Evolutionary conservation across 179 eudicot genomes (phyloP).

Genomic region (Beta lomatogona): DNA sequence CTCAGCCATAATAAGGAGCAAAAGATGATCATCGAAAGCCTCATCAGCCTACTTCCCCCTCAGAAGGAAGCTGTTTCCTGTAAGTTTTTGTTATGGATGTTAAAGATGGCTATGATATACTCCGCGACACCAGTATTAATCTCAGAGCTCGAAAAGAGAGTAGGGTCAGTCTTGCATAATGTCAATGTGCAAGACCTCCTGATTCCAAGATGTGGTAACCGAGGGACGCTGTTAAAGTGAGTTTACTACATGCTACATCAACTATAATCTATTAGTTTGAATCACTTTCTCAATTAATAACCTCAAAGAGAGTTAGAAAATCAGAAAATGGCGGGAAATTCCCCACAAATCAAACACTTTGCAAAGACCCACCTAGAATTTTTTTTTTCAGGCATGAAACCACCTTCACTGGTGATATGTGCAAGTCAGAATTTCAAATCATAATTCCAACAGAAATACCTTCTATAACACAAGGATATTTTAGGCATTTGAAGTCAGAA

Average conservation of each 20-base stretch:
- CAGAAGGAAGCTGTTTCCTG: conserved; percentile 58
- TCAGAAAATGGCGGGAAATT: neutral
- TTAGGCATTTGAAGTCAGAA: neutral
- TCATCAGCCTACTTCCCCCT: conserved; percentile 54
- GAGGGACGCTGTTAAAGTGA: conserved; percentile 40
- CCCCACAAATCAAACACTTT: neutral
- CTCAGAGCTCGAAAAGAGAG: conserved; percentile 62
- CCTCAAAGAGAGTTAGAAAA: neutral
- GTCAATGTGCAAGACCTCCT: conserved; percentile 52
- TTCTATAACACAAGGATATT: neutral
- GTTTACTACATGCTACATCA: conserved; percentile 14
- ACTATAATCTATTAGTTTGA: neutral
- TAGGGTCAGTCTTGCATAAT: conserved; percentile 49
- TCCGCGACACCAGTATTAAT: conserved; percentile 57
- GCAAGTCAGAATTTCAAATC: neutral
- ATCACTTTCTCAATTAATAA: neutral
- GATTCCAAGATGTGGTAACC: conserved; percentile 42
- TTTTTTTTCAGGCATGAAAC: neutral
- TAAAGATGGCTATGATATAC: conserved; percentile 54
- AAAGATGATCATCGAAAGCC: conserved; percentile 51
- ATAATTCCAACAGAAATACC: neutral
- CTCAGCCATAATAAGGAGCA: conserved; percentile 42
- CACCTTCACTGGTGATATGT: neutral
- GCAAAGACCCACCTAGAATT: neutral
- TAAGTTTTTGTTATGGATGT: conserved; percentile 51